Evolutionary conservation across 495 filamentous ascomycete genomes (phyloP).

Genomic region (Aspergillus mulundensis): DNA sequence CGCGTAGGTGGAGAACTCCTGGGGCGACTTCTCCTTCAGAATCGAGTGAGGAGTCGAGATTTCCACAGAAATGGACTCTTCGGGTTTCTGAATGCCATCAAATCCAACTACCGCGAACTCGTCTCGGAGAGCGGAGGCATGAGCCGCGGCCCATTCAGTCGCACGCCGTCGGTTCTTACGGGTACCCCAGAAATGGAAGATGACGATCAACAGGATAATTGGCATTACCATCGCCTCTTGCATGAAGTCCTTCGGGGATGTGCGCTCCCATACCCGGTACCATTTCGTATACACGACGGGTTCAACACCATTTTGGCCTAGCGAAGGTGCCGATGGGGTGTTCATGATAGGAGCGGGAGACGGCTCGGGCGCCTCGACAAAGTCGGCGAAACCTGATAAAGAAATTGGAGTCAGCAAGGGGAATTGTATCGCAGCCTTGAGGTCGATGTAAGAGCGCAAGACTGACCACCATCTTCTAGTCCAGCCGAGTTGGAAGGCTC

Average conservation of each 20-base stretch:
- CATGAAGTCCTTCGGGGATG: constrained; percentile 74
- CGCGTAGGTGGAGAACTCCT: constrained; percentile 86
- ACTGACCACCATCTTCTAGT: constrained; percentile 63
- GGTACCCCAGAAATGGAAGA: constrained; percentile 79
- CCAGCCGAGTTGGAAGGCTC: constrained; percentile 50
- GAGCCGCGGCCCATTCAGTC: constrained; percentile 71
- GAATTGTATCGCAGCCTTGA: constrained; percentile 6
- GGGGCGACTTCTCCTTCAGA: constrained; percentile 76
- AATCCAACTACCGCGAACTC: constrained; percentile 94
- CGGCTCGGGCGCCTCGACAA: constrained; percentile 63
- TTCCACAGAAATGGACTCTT: constrained; percentile 34
- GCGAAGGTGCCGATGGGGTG: constrained; percentile 39
- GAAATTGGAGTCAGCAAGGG: not conserved
- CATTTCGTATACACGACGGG: constrained; percentile 77
- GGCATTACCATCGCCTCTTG: constrained; percentile 78
- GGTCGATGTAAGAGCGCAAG: not conserved
- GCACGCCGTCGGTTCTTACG: constrained; percentile 75
- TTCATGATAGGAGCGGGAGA: constrained; percentile 50
- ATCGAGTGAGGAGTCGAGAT: constrained; percentile 52
- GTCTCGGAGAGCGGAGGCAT: constrained; percentile 63
- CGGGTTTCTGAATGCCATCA: constrained; percentile 38
- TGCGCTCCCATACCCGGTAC: constrained; percentile 94
- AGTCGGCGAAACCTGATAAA: constrained; percentile 71
- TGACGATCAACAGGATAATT: constrained; percentile 66
- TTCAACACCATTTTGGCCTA: constrained; percentile 42